Evolutionary conservation across 148 eudicot genomes (phyloP).

Genomic region (Dianthus caryophyllus): DNA sequence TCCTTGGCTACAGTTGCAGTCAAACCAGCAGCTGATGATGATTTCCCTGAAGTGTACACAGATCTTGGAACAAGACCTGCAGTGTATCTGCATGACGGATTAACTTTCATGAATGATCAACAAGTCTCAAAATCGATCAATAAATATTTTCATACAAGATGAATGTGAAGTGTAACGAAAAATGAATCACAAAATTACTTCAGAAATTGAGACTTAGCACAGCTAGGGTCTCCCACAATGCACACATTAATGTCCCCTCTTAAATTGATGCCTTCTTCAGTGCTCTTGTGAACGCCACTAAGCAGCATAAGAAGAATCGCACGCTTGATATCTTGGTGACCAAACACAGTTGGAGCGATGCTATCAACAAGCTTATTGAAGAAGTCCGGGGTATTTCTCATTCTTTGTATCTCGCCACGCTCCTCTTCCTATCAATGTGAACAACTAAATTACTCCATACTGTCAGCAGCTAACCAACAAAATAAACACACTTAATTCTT

Average conservation of each 20-base stretch:
- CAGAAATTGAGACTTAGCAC: constrained; percentile 98
- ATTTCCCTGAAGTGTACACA: constrained; percentile 97
- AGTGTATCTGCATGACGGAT: constrained; percentile 54
- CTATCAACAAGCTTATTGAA: constrained; percentile 98
- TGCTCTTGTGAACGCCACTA: constrained; percentile 93
- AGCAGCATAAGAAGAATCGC: constrained; percentile 95
- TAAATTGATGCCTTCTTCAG: constrained; percentile 92
- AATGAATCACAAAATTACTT: constrained; percentile 44
- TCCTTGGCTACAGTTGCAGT: constrained; percentile 99
- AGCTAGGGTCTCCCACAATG: constrained; percentile 98
- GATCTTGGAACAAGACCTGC: constrained; percentile 86
- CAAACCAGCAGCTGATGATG: constrained; percentile 98
- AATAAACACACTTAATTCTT: not conserved
- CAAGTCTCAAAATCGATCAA: not conserved
- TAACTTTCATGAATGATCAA: constrained; percentile 3
- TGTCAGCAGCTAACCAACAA: constrained; percentile 2
- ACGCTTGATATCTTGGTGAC: constrained; percentile 95
- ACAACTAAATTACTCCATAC: constrained; percentile 1
- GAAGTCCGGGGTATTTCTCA: constrained; percentile 93
- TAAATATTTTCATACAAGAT: not conserved
- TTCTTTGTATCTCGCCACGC: constrained; percentile 59
- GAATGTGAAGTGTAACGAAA: constrained; percentile 1
- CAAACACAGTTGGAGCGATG: constrained; percentile 86
- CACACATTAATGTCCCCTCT: constrained; percentile 99
- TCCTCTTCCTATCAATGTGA: constrained; percentile 63